These are phyloP conservation scores for Simmondsia chinensis DNA, from an alignment of 148 eudicot genomes.

Conservation along the genomic window DNA sequence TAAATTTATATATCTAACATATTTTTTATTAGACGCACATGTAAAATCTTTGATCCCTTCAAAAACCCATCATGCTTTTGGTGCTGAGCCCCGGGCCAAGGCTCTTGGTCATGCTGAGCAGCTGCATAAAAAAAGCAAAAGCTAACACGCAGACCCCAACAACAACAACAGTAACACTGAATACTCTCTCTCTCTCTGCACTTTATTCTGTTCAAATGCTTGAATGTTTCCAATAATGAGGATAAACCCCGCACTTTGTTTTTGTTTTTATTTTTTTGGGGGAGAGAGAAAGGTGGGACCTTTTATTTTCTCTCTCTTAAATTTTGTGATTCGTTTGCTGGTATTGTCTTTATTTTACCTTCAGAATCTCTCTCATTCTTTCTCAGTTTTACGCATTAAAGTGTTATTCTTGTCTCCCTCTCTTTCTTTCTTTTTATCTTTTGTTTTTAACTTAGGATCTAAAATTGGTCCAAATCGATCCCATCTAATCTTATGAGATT, in stretches of 20 bases:
- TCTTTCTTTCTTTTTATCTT: background rate
- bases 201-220: conserved; percentile 78
- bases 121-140: background rate
- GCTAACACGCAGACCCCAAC: too few relatives aligned
- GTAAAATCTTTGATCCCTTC: conserved; percentile 4
- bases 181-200: conserved; percentile 18
- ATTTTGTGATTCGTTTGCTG: conserved; percentile 16
- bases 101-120: too few relatives aligned
- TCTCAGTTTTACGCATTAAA: conserved; percentile 22
- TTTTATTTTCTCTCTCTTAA: conserved; percentile 3
- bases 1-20: too few relatives aligned
- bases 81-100: too few relatives aligned
- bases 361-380: conserved; percentile 15
- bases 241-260: too few relatives aligned
- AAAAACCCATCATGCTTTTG: too few relatives aligned
- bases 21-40: too few relatives aligned
- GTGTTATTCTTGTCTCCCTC: background rate
- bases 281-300: conserved; percentile 8
- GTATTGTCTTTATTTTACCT: conserved; percentile 39
- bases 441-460: background rate
- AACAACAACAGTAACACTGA: too few relatives aligned
- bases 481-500: too few relatives aligned
- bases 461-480: too few relatives aligned
- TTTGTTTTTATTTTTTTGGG: conserved; percentile 13
- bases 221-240: conserved; percentile 26